These are phyloP conservation scores for Sporothrix brasiliensis DNA, from an alignment of 2,329 filamentous ascomycete species.

Conservation along the genomic window DNA sequence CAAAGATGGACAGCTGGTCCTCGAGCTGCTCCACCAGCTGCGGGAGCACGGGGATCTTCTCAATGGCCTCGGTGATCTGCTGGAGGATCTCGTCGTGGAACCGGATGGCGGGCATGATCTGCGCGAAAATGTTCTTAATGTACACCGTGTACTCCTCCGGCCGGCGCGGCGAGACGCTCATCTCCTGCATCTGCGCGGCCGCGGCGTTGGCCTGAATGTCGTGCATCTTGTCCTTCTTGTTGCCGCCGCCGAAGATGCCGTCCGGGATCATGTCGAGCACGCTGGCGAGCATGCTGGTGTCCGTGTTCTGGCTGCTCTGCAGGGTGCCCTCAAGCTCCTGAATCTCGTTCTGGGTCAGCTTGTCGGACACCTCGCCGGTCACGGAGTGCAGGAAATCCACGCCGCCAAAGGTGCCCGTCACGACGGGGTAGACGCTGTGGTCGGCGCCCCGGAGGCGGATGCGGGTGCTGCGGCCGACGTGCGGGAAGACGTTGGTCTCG, in stretches of 20 bases:
- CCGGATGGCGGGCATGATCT: slow-evolving; percentile 87
- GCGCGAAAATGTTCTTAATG: slow-evolving; percentile 69
- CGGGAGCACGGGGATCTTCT: slow-evolving; percentile 82
- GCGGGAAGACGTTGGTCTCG: slow-evolving; percentile 79
- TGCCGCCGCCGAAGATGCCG: slow-evolving; percentile 74
- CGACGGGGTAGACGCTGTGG: slow-evolving; percentile 72
- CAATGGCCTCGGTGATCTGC: slow-evolving; percentile 73
- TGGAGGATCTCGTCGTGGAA: slow-evolving; percentile 91
- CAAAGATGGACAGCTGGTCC: slow-evolving; percentile 84
- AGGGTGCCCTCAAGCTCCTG: slow-evolving; percentile 86
- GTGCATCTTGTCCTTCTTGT: slow-evolving; percentile 74
- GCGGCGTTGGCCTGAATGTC: slow-evolving; percentile 77
- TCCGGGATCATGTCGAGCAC: slow-evolving; percentile 80
- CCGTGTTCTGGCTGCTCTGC: slow-evolving; percentile 61
- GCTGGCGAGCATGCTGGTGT: slow-evolving; percentile 75
- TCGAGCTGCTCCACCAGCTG: slow-evolving; percentile 84
- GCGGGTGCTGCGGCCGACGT: slow-evolving; percentile 75
- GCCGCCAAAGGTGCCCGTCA: slow-evolving; percentile 92
- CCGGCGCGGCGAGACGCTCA: slow-evolving; percentile 72
- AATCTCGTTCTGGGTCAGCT: slow-evolving; percentile 87
- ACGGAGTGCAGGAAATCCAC: slow-evolving; percentile 94
- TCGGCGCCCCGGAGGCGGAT: slow-evolving; percentile 69
- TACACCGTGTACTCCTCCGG: slow-evolving; percentile 85
- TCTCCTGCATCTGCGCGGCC: slow-evolving; percentile 73
- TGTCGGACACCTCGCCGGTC: slow-evolving; percentile 77